A percentile compares a stretch with the other conserved stretches of the same genome.
phyloP scores from a whole-genome alignment of 768 basidiomycete genomes.

The Amanita thiersii region DNA sequence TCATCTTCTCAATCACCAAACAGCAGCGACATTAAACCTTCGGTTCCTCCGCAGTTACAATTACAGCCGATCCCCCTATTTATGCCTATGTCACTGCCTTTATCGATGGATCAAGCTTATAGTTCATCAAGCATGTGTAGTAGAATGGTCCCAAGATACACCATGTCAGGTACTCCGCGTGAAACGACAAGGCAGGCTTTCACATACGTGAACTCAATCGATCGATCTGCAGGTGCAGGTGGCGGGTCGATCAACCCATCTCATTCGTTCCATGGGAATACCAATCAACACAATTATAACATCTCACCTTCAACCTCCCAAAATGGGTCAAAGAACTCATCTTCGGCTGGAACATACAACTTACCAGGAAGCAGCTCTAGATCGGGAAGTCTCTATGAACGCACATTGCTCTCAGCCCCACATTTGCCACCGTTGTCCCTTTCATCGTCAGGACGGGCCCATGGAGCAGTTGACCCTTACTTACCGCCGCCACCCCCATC shows the following conservation, averaged over 20 bases:
- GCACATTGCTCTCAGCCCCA: not conserved
- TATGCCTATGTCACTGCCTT: conserved; percentile 1
- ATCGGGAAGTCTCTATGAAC: not conserved
- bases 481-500: not conserved
- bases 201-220: not conserved
- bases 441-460: not conserved
- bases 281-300: not conserved
- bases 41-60: conserved; percentile 2
- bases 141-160: not conserved
- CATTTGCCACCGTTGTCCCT: not conserved
- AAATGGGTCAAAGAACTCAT: conserved; percentile 3
- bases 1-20: not conserved
- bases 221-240: too few species aligned
- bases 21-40: not conserved
- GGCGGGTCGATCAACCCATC: not conserved
- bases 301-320: not conserved
- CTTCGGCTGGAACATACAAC: not conserved
- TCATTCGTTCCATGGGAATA: not conserved
- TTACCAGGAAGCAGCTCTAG: not conserved
- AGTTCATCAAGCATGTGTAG: not conserved
- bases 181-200: conserved; percentile 4
- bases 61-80: conserved; percentile 4
- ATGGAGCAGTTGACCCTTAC: not conserved
- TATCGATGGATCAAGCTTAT: conserved; percentile 1
- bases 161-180: not conserved